Base-by-base conservation (phyloP, 1,139 yeast species). In the Spencermartinsiella ligniputridi region DNA sequence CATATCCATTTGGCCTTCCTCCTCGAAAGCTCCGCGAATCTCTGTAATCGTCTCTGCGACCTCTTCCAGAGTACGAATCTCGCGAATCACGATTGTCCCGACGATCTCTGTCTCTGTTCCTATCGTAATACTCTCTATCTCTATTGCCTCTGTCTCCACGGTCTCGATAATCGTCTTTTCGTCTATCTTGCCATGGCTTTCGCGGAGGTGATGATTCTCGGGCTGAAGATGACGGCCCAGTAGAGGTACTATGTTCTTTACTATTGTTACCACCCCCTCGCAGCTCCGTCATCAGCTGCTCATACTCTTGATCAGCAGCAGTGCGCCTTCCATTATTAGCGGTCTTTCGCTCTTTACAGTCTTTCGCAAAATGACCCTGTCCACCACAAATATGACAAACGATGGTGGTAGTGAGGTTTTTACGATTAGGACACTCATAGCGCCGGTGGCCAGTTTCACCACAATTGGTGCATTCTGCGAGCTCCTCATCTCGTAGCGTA, bases 321-420 rank as follows among this genome's bases (percentile, higher is more conserved):
- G 25, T 37, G 15, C 35, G 42, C 13, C 40, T 25, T 27, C 53
- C 52, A n/a, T n/a, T n/a, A 37, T 45, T 46, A 21, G 49, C 54
- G 15, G 44, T 52, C 3, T 55, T 52, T 20, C 66, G 53, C 46
- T 69, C 67, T 50, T 75, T 79, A 72, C 97, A 92, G 66, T 92
- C 97, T 48, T 90, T 73, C 0, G 95, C 89, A 56, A 82, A 79
- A 67, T 92, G 97, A 0, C 97, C 98, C 22, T 76, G 71, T 43
- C 76, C 76, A 2, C 95, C 95, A 73, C 97, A 92, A 18, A 72
- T 71, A 35, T 79, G 74, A 67, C 97, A 92, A 17, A 83, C 76
- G 39, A 90, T 71, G 43, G 70, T 74, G 8, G 81, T 72, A 18
- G 82, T 74, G 58, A 76, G 69, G 55, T 71, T 74, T 56, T 67